These are phyloP conservation scores for Capsicum pubescens DNA, from an alignment of 257 asterid genomes.

Conservation along the genomic window DNA sequence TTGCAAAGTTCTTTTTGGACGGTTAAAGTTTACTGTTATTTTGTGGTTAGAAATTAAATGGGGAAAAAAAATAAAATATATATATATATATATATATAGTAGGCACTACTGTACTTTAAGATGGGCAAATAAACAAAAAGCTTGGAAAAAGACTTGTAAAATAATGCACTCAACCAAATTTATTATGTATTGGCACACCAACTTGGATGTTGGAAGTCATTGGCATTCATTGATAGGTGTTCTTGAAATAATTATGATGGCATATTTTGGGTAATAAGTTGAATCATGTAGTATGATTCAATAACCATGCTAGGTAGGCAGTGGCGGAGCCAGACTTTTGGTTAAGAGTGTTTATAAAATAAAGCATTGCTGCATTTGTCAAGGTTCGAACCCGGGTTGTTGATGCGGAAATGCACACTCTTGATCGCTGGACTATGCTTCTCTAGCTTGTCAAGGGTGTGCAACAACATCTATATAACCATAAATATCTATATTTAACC, in stretches of 20 bases:
- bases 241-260: slow-evolving; percentile 14
- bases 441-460: no score
- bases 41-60: slow-evolving; percentile 23
- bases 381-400: no score
- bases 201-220: slow-evolving; percentile 1
- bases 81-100: neutral
- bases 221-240: neutral
- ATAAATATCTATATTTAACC: no score
- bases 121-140: neutral
- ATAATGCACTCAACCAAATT: neutral
- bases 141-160: neutral
- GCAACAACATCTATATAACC: no score
- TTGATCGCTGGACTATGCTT: no score
- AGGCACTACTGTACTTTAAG: slow-evolving; percentile 2
- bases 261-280: neutral
- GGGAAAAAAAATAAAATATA: neutral
- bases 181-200: neutral
- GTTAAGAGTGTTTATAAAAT: no score
- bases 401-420: no score
- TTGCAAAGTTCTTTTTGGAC: slow-evolving; percentile 23
- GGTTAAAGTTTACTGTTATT: slow-evolving; percentile 20
- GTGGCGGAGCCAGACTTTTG: no score
- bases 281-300: neutral
- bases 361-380: no score
- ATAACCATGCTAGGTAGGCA: neutral